Evolutionary conservation across 768 basidiomycete species (phyloP).

Genomic region (Lactarius deliciosus): DNA sequence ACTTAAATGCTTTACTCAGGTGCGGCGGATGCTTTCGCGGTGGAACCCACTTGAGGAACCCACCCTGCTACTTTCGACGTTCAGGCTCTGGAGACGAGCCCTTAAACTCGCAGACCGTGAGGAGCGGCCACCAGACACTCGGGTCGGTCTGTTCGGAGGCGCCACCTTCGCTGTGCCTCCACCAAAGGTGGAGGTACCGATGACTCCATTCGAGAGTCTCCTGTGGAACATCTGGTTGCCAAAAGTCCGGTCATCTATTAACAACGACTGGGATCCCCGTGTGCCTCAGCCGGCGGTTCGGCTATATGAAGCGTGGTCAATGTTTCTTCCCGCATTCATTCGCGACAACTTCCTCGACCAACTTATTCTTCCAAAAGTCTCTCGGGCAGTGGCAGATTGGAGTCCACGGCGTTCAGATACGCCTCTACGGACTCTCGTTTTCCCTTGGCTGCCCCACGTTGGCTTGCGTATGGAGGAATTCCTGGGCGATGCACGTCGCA

Average conservation of each 20-base stretch:
- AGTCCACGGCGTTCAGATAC: conserved; percentile 55
- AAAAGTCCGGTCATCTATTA: conserved; percentile 87
- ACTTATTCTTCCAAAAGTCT: conserved; percentile 89
- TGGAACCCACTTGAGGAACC: conserved; percentile 91
- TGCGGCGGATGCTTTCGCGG: conserved; percentile 66
- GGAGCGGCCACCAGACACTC: conserved; percentile 40
- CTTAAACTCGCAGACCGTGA: conserved; percentile 57
- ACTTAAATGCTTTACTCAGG: conserved; percentile 35
- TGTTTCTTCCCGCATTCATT: conserved; percentile 86
- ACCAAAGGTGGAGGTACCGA: conserved; percentile 51
- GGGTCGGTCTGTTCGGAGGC: conserved; percentile 60
- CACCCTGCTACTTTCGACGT: conserved; percentile 56
- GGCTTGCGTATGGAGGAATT: conserved; percentile 81
- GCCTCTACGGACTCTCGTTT: conserved; percentile 76
- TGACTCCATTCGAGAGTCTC: conserved; percentile 95
- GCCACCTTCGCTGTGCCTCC: conserved; percentile 37
- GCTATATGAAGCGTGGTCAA: conserved; percentile 86
- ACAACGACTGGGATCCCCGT: conserved; percentile 89
- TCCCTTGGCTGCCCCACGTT: conserved; percentile 93
- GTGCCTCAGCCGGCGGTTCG: conserved; percentile 73
- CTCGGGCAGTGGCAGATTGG: conserved; percentile 84
- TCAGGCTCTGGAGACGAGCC: conserved; percentile 68
- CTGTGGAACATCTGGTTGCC: conserved; percentile 97
- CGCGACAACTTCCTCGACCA: conserved; percentile 95
- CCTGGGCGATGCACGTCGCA: conserved; percentile 83